Evolutionary conservation across 2,329 filamentous ascomycete species (phyloP).

Genomic region (Monosporascus cannonballus): DNA sequence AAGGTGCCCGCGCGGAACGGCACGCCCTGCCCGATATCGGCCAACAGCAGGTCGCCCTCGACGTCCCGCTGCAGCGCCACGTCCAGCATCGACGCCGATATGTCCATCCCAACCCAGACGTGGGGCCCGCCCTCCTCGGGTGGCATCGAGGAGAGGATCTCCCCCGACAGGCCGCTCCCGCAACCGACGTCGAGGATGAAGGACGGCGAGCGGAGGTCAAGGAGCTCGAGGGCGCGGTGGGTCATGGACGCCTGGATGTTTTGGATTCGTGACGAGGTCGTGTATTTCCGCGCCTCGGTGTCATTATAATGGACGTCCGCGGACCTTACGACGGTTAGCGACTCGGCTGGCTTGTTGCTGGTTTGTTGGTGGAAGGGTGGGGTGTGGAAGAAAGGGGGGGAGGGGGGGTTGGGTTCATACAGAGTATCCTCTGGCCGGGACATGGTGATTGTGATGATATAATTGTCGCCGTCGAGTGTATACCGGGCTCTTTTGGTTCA

Average conservation of each 20-base stretch:
- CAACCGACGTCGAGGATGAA: slow-evolving; percentile 96
- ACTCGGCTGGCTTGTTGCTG: slow-evolving; percentile 7
- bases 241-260: slow-evolving; percentile 96
- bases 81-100: slow-evolving; percentile 94
- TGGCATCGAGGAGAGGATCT: slow-evolving; percentile 74
- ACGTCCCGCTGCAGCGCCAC: slow-evolving; percentile 87
- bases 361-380: slow-evolving; percentile 6
- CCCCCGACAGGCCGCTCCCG: slow-evolving; percentile 87
- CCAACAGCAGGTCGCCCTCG: slow-evolving; percentile 87
- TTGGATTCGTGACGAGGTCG: slow-evolving; percentile 89
- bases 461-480: background rate
- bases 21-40: slow-evolving; percentile 91
- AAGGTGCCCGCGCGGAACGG: slow-evolving; percentile 90
- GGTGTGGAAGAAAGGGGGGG: slow-evolving; percentile 6
- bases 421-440: slow-evolving; percentile 94
- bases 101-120: slow-evolving; percentile 95
- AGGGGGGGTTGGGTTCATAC: slow-evolving; percentile 55
- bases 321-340: slow-evolving; percentile 48
- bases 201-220: slow-evolving; percentile 72
- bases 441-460: slow-evolving; percentile 50
- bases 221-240: slow-evolving; percentile 82
- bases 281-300: slow-evolving; percentile 93
- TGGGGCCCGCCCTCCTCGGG: slow-evolving; percentile 76
- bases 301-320: slow-evolving; percentile 98
- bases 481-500: background rate